These are phyloP conservation scores for Diaporthe citriasiana DNA, from an alignment of 2,329 filamentous ascomycete species.

Conservation along the genomic window DNA sequence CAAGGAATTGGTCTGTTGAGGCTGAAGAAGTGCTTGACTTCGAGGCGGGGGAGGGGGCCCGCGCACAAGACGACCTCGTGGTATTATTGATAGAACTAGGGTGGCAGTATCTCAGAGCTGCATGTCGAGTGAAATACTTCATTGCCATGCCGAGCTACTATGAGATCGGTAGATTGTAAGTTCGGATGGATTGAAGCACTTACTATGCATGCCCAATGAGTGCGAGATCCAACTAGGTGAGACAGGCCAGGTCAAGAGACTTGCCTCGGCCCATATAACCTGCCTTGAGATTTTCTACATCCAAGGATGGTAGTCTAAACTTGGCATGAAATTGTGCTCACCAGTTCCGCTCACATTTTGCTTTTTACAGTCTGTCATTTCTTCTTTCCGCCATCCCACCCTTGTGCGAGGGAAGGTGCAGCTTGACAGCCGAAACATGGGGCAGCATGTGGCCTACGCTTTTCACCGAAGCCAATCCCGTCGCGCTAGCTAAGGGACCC, in stretches of 20 bases:
- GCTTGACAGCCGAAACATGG: constrained; percentile 28
- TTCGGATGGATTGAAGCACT: not conserved
- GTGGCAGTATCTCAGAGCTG: no score
- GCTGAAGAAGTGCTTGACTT: no score
- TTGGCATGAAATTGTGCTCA: not conserved
- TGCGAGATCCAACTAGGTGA: not conserved
- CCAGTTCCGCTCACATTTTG: not conserved
- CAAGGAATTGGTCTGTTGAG: no score
- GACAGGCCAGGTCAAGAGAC: not conserved
- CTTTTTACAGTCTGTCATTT: not conserved
- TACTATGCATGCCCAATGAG: not conserved
- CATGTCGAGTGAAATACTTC: not conserved
- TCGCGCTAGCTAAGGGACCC: constrained; percentile 15
- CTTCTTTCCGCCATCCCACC: not conserved
- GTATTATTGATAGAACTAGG: no score
- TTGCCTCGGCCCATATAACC: not conserved
- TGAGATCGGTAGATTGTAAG: not conserved
- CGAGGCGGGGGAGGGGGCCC: no score
- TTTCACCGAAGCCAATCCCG: constrained; percentile 25
- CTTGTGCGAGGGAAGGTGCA: not conserved
- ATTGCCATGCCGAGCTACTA: not conserved
- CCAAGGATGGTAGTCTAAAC: not conserved
- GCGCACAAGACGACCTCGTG: no score
- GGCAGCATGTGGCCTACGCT: constrained; percentile 15
- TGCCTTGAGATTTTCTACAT: not conserved